Conservation (phyloP, 1,284 basidiomycete species). For the Tausonia pullulans region DNA sequence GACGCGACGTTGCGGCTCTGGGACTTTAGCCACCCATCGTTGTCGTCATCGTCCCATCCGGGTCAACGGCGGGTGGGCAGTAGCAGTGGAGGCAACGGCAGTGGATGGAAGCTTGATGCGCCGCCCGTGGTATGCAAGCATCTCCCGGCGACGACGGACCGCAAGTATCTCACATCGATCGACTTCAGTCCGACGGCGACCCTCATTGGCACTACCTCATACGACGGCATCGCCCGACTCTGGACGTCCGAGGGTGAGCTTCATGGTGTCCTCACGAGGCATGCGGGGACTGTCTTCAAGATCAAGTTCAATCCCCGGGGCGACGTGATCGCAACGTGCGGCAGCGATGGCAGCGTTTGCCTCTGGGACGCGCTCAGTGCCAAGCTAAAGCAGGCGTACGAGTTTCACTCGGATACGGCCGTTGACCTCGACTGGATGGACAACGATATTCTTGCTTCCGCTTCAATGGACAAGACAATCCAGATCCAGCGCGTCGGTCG, state of each 20-base stretch:
- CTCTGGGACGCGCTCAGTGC: constrained; percentile 14
- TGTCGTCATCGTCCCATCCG: background rate
- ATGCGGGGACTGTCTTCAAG: constrained; percentile 15
- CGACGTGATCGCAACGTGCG: constrained; percentile 10
- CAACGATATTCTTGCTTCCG: constrained; percentile 4
- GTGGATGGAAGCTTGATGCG: constrained; percentile 9
- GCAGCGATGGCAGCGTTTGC: constrained; percentile 15
- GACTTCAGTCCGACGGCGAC: constrained; percentile 14
- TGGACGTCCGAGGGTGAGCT: constrained; percentile 17
- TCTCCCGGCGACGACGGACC: constrained; percentile 11
- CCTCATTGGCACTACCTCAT: constrained; percentile 7
- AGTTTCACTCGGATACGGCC: constrained; percentile 12
- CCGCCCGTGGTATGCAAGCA: constrained; percentile 9
- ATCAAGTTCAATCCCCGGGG: constrained; percentile 15
- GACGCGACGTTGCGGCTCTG: constrained; percentile 17
- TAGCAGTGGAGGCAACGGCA: background rate
- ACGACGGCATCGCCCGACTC: constrained; percentile 15
- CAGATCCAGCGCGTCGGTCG: constrained; percentile 11
- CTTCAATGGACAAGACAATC: constrained; percentile 12
- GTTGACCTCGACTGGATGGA: constrained; percentile 7
- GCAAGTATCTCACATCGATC: constrained; percentile 16
- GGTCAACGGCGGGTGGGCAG: no score
- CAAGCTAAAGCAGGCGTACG: constrained; percentile 6
- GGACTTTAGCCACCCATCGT: constrained; percentile 12
- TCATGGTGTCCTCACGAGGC: constrained; percentile 15